Percentiles rank a stretch among this genome's conserved stretches.
phyloP scores from a whole-genome alignment of 2,329 filamentous ascomycete genomes.

The Teratosphaeria gauchensis region DNA sequence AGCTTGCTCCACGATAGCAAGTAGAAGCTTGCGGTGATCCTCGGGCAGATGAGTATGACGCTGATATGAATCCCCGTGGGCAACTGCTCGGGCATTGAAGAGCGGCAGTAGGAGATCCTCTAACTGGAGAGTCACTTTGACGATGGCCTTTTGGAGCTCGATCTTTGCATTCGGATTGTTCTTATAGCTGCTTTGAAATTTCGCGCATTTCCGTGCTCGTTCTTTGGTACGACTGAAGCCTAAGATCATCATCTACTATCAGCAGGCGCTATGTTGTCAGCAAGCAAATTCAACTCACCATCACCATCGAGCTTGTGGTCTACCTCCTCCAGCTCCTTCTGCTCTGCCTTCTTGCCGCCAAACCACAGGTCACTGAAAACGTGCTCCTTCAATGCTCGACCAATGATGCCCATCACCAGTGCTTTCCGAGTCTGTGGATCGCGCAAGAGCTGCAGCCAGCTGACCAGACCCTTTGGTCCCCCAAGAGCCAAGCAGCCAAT shows the following conservation, averaged over 20 bases:
- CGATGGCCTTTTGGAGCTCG: background rate
- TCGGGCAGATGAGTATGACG: conserved; percentile 58
- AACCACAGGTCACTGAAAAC: conserved; percentile 22
- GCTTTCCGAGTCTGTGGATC: conserved; percentile 10
- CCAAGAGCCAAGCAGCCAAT: conserved; percentile 25
- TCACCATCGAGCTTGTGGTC: conserved; percentile 31
- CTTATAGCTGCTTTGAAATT: background rate
- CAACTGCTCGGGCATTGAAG: background rate
- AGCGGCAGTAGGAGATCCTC: conserved; percentile 10
- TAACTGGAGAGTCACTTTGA: conserved; percentile 6
- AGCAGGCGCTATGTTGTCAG: background rate
- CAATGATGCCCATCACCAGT: conserved; percentile 20
- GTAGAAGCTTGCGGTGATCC: conserved; percentile 43
- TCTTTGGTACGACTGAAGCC: conserved; percentile 19
- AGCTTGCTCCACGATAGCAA: conserved; percentile 12
- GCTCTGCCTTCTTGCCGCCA: conserved; percentile 11
- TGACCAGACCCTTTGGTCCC: conserved; percentile 10
- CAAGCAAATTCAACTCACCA: conserved; percentile 17
- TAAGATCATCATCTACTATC: conserved; percentile 4
- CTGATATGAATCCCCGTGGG: background rate
- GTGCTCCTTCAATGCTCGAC: conserved; percentile 21
- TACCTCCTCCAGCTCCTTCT: conserved; percentile 26
- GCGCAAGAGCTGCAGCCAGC: conserved; percentile 17
- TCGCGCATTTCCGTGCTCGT: conserved; percentile 7
- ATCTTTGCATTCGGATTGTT: background rate